Evolutionary conservation across 345 rosid species (phyloP).

Genomic region (Anastatica hierochuntica): DNA sequence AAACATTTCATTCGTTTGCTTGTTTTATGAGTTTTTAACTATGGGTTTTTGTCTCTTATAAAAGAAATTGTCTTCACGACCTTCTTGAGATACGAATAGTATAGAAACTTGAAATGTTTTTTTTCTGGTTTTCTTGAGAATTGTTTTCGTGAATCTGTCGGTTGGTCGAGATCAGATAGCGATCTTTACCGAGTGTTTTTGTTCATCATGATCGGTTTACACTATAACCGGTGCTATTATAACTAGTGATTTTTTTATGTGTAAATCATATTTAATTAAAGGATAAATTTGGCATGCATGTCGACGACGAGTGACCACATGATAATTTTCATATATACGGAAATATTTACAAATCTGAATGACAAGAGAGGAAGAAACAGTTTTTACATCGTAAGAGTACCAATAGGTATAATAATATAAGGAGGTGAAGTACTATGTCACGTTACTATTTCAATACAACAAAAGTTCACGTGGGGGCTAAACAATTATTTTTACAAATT

Average conservation of each 20-base stretch:
- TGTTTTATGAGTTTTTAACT: not conserved
- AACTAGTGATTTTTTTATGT: too few relatives aligned
- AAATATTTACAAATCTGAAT: slow-evolving; percentile 21
- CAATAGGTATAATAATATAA: slow-evolving; percentile 17
- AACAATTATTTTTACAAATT: not conserved
- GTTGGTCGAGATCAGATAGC: slow-evolving; percentile 16
- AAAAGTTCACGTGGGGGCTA: slow-evolving; percentile 29
- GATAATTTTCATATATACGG: not conserved
- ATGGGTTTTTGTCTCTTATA: slow-evolving; percentile 1
- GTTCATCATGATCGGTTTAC: too few relatives aligned
- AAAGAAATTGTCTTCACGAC: not conserved
- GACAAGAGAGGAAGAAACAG: slow-evolving; percentile 19
- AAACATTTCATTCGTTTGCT: not conserved
- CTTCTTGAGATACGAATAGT: slow-evolving; percentile 7
- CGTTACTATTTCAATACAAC: slow-evolving; percentile 24
- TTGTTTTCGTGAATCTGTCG: slow-evolving; percentile 18
- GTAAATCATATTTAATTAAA: too few relatives aligned
- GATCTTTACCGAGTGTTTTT: too few relatives aligned
- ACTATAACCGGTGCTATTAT: too few relatives aligned
- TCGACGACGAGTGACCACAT: slow-evolving; percentile 17
- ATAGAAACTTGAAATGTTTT: slow-evolving; percentile 18
- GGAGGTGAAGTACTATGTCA: slow-evolving; percentile 18
- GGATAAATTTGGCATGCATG: too few relatives aligned
- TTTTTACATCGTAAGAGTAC: slow-evolving; percentile 27
- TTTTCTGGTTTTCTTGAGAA: slow-evolving; percentile 4